Conservation (phyloP, 495 filamentous ascomycete species). For the Penicillium subrubescens region DNA sequence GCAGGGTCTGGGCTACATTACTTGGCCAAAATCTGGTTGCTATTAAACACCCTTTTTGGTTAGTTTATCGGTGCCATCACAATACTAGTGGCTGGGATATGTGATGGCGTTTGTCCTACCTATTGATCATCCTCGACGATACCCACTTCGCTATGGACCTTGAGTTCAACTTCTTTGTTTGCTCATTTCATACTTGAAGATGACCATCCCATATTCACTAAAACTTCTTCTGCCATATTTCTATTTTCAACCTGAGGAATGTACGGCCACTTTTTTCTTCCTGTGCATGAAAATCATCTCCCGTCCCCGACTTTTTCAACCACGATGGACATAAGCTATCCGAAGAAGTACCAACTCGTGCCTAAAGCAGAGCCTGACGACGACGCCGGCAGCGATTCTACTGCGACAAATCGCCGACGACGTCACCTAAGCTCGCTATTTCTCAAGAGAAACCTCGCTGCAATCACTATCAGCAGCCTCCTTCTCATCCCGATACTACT, state of each 20-base stretch:
- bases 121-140: background rate
- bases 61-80: background rate
- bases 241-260: background rate
- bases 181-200: background rate
- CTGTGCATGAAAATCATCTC: background rate
- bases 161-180: background rate
- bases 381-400: background rate
- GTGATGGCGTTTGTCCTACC: background rate
- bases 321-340: background rate
- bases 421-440: background rate
- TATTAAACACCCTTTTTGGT: background rate
- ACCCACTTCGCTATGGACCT: background rate
- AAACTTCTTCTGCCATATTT: too few species aligned
- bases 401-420: background rate
- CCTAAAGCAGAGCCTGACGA: background rate
- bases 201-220: too few species aligned
- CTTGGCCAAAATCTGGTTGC: background rate
- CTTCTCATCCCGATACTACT: background rate
- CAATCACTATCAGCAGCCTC: background rate
- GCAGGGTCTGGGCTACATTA: background rate
- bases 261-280: background rate
- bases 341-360: background rate
- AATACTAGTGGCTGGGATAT: background rate
- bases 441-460: background rate
- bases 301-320: background rate